Evolutionary conservation across 371 early-diverging fungal genomes (phyloP).

Genomic region (Blastocladiella emersonii): DNA sequence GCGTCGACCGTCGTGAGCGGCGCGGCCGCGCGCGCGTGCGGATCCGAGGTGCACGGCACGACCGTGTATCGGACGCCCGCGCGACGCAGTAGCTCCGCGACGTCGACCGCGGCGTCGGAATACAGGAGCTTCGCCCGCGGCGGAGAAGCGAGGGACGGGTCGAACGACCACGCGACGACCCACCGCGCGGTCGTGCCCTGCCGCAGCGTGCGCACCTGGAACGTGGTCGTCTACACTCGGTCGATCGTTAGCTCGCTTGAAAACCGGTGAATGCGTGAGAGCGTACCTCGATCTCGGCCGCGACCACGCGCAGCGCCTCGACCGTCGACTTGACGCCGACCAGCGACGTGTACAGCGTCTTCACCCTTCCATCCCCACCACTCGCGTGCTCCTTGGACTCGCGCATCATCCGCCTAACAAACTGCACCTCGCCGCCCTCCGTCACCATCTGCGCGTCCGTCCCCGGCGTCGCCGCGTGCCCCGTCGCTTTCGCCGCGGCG

Average conservation of each 20-base stretch:
- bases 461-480: slow-evolving; percentile 17
- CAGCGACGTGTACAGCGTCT: slow-evolving; percentile 11
- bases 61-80: too few relatives aligned
- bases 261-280: not conserved
- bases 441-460: slow-evolving; percentile 27
- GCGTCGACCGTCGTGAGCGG: too few relatives aligned
- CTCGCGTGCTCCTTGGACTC: slow-evolving; percentile 16
- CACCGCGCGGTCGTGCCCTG: slow-evolving; percentile 15
- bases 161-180: slow-evolving; percentile 19
- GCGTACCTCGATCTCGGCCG: not conserved
- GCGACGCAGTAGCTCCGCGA: too few relatives aligned
- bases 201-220: slow-evolving; percentile 9
- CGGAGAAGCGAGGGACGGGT: too few relatives aligned
- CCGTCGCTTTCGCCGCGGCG: not conserved
- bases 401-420: slow-evolving; percentile 20
- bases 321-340: slow-evolving; percentile 14
- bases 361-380: too few relatives aligned
- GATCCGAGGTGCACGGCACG: too few relatives aligned
- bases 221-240: not conserved
- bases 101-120: too few relatives aligned
- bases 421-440: slow-evolving; percentile 32
- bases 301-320: not conserved
- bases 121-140: too few relatives aligned
- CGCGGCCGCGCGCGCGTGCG: too few relatives aligned
- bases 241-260: not conserved